Base-by-base conservation (phyloP, 148 eudicot genomes). In the Camellia lanceoleosa region DNA sequence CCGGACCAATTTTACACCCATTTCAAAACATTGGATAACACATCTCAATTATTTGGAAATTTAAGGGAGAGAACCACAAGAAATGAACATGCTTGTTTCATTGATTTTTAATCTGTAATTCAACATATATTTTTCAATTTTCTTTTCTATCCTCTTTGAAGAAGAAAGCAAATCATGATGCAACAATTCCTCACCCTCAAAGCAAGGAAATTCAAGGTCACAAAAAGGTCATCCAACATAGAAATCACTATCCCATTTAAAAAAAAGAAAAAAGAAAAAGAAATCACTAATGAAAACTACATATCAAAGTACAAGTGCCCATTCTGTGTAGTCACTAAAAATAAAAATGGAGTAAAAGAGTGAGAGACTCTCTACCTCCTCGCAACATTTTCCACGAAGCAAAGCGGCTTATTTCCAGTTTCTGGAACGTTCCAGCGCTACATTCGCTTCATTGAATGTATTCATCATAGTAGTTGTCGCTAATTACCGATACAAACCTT, bases 401-500 rank as follows among this genome's bases (percentile, higher is more conserved):
- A 47, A 41, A 64, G 71, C 44, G n/a, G 18, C 78, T 64, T 54
- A 58, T 73, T 44, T 64, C 59, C 51, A 76, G 2, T 76, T 2
- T 76, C 59, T 23, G 59, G 41, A 64, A 76, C 19, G 11, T 1
- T 41, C 20, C 47, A 16, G n/a, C 42, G 5, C 47, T 19, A 0
- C 4, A 13, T 68, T 11, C 68, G 5, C 76, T 75, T 90, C 88
- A 91, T 20, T 88, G 91, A 70, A 82, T 85, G 78, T 89, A 90
- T 62, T 94, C 94, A 2, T 94, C 94, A 65, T 88, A 90, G 81
- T 91, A 92, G 79, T 87, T 87, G 79, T 94, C 94, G 65, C 92
- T 90, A 67, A 94, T 94, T 56, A 92, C 96, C 1, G 96, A 94
- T 44, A 94, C 98, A 68, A 94, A 94, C 82, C 98, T 88, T 81